Evolutionary conservation across 2,329 filamentous ascomycete species (phyloP).

Genomic region (Sporothrix sp.): DNA sequence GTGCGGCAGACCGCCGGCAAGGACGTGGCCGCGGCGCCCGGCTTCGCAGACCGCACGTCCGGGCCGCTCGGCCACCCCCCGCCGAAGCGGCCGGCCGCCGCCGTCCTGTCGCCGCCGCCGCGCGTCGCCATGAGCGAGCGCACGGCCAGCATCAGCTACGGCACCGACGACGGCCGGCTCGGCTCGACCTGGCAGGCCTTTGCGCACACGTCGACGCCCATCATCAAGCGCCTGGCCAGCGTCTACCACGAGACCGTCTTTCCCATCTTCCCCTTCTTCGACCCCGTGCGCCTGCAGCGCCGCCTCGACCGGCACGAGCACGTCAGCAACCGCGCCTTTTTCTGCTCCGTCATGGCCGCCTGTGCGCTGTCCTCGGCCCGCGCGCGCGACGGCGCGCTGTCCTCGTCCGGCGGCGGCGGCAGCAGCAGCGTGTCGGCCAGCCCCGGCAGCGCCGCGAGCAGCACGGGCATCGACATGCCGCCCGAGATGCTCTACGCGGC

Average conservation of each 20-base stretch:
- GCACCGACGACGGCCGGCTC: slow-evolving; percentile 14
- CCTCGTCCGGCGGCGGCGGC: neutral
- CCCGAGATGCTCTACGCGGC: slow-evolving; percentile 21
- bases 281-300: slow-evolving; percentile 15
- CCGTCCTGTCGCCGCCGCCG: neutral
- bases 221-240: slow-evolving; percentile 15
- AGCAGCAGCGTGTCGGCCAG: neutral
- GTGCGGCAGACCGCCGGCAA: slow-evolving; percentile 14
- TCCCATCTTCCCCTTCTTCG: slow-evolving; percentile 22
- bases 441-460: slow-evolving; percentile 1
- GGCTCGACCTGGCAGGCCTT: slow-evolving; percentile 18
- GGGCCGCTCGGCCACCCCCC: neutral
- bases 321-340: slow-evolving; percentile 20
- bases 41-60: neutral
- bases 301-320: slow-evolving; percentile 19
- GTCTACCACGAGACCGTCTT: slow-evolving; percentile 20
- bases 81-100: no score
- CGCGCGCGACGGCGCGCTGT: slow-evolving; percentile 18
- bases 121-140: slow-evolving; percentile 4
- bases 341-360: slow-evolving; percentile 22
- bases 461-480: slow-evolving; percentile 10
- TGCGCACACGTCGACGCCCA: slow-evolving; percentile 17
- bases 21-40: neutral
- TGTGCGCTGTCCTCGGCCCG: slow-evolving; percentile 19
- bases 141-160: slow-evolving; percentile 1